These are phyloP conservation scores for Sarocladium brachiariae DNA, from an alignment of 2,329 filamentous ascomycete species.

Conservation along the genomic window DNA sequence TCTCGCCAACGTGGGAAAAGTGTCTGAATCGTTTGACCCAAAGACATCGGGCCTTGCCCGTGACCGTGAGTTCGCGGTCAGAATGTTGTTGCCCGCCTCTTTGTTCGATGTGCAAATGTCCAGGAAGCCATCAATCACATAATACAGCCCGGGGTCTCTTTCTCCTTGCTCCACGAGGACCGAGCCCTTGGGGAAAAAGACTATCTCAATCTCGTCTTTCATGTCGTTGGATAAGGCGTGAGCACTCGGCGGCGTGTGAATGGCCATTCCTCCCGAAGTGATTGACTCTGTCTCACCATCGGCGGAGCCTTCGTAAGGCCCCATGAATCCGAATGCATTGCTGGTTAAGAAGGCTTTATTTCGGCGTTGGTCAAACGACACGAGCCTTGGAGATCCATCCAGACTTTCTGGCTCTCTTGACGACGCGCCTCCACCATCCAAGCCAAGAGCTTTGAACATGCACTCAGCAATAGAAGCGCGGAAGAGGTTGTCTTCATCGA, in stretches of 20 bases:
- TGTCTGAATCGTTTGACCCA: conserved; percentile 16
- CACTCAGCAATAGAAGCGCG: conserved; percentile 87
- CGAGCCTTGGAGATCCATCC: conserved; percentile 76
- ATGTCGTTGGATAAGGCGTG: conserved; percentile 69
- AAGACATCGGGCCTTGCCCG: conserved; percentile 11
- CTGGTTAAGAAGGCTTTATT: conserved; percentile 65
- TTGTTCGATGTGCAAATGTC: conserved; percentile 74
- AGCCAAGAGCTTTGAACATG: conserved; percentile 88
- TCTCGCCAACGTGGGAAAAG: conserved; percentile 21
- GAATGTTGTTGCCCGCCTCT: conserved; percentile 15
- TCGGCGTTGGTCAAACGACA: conserved; percentile 75
- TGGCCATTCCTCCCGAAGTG: conserved; percentile 60
- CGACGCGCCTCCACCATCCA: conserved; percentile 61
- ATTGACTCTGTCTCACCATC: conserved; percentile 87
- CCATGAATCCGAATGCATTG: conserved; percentile 83
- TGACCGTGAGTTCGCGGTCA: conserved; percentile 16
- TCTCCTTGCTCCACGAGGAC: conserved; percentile 95
- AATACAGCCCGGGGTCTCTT: conserved; percentile 92
- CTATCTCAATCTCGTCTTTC: conserved; percentile 89
- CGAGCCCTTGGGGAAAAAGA: conserved; percentile 91
- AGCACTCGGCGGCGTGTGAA: conserved; percentile 55
- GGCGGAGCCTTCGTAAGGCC: conserved; percentile 64
- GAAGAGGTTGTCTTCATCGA: conserved; percentile 85
- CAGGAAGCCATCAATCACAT: conserved; percentile 93
- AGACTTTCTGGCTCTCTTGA: conserved; percentile 65